Conservation (phyloP, 1,139 yeast species). For the Taiozyma onychis region DNA sequence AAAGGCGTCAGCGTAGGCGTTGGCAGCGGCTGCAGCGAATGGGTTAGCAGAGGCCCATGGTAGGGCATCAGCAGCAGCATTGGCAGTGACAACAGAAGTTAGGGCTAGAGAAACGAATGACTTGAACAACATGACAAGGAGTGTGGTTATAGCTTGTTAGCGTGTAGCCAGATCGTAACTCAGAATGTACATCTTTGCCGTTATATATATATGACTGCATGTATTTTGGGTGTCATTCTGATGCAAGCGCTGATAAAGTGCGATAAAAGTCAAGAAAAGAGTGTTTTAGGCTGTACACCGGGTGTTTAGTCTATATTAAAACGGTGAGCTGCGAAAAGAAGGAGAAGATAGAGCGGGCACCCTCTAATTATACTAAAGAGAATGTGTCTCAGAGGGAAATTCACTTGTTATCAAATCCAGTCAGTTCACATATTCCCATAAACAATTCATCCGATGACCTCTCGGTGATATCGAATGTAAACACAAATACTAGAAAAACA, state of each 20-base stretch:
- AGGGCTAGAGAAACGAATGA: conserved; percentile 22
- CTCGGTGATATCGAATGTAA: neutral
- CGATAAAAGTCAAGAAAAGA: neutral
- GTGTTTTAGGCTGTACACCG: neutral
- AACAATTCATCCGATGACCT: neutral
- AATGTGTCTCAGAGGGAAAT: too few species aligned
- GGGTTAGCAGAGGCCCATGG: conserved; percentile 21
- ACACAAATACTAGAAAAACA: neutral
- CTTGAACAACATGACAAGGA: conserved; percentile 7
- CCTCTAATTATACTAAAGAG: too few species aligned
- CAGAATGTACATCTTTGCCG: too few species aligned
- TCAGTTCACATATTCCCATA: too few species aligned
- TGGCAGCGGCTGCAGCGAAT: conserved; percentile 18
- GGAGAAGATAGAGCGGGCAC: neutral
- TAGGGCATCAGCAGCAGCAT: conserved; percentile 11
- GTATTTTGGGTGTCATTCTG: neutral
- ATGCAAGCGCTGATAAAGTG: neutral
- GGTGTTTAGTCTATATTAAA: neutral
- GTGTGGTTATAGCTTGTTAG: conserved; percentile 5
- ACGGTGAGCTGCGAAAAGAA: neutral
- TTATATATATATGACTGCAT: neutral
- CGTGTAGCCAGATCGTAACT: too few species aligned
- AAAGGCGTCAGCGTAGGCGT: conserved; percentile 19
- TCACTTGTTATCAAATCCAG: too few species aligned
- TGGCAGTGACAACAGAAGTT: conserved; percentile 3